Percentiles rank a stretch among this genome's conserved stretches.
phyloP scores from a whole-genome alignment of 129 eudicot species.

The Gnaphalium uliginosum region DNA sequence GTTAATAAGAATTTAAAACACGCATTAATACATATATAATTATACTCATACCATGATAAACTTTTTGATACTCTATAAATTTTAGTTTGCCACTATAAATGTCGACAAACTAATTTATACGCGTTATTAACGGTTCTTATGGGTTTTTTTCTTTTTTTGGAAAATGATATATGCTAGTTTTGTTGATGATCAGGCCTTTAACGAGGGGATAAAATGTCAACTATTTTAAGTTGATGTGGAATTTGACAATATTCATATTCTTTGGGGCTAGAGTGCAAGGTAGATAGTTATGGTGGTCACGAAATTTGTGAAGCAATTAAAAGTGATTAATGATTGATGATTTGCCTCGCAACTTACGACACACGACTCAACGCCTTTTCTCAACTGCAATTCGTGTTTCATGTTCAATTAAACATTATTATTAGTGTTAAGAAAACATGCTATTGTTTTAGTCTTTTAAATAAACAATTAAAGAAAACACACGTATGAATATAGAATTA shows the following conservation, averaged over 20 bases:
- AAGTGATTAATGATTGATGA: conserved; percentile 1
- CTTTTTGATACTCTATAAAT: too few species aligned
- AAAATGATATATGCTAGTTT: too few species aligned
- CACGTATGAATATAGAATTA: too few species aligned
- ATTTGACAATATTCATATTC: background rate
- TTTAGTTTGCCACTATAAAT: too few species aligned
- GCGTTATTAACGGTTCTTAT: too few species aligned
- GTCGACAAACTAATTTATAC: too few species aligned
- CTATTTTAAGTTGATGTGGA: background rate
- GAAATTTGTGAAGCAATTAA: background rate
- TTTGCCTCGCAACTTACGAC: conserved; percentile 32
- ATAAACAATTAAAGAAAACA: too few species aligned
- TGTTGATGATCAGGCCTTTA: too few species aligned
- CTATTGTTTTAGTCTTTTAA: background rate
- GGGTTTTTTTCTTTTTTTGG: background rate
- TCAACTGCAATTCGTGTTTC: conserved; percentile 28
- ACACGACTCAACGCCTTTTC: conserved; percentile 21
- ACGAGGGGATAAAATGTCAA: background rate
- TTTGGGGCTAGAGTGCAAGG: background rate
- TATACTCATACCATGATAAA: too few species aligned
- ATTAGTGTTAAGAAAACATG: background rate
- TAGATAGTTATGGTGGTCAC: background rate
- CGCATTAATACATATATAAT: too few species aligned
- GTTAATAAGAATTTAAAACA: too few species aligned
- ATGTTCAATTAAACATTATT: background rate